A percentile compares a stretch with the other conserved stretches of the same genome.
These are phyloP conservation scores for Aureobasidium sp. DNA, from an alignment of 2,329 filamentous ascomycete genomes.

Conservation along the genomic window DNA sequence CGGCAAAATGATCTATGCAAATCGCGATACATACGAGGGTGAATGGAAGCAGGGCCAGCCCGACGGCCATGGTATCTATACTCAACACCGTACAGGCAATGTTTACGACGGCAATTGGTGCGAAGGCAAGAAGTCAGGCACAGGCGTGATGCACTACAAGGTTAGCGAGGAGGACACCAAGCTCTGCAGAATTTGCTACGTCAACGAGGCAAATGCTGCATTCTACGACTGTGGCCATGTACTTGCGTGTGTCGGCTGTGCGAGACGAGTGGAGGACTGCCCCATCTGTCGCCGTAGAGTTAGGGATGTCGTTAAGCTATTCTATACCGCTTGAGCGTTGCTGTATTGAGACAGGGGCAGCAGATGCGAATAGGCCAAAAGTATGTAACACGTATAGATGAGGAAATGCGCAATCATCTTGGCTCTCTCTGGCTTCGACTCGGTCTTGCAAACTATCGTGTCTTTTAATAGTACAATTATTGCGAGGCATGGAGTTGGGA, in stretches of 20 bases:
- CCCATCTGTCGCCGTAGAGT: slow-evolving; percentile 55
- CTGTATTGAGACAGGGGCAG: no score
- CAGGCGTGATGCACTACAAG: slow-evolving; percentile 56
- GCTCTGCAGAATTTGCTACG: slow-evolving; percentile 56
- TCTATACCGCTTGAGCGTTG: slow-evolving; percentile 20
- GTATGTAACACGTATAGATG: no score
- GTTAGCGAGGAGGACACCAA: slow-evolving; percentile 54
- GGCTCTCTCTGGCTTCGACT: no score
- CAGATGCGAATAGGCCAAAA: no score
- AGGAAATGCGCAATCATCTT: no score
- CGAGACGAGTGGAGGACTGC: slow-evolving; percentile 51
- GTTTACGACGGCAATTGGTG: slow-evolving; percentile 56
- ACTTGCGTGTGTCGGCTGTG: slow-evolving; percentile 53
- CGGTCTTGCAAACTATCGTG: no score
- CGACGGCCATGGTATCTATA: slow-evolving; percentile 51
- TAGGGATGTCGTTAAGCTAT: slow-evolving; percentile 52
- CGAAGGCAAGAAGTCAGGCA: slow-evolving; percentile 53
- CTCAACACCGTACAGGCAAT: slow-evolving; percentile 51
- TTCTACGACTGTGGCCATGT: slow-evolving; percentile 60
- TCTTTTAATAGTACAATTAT: no score
- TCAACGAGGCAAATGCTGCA: slow-evolving; percentile 51
- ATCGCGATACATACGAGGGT: slow-evolving; percentile 56
- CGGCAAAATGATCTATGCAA: slow-evolving; percentile 50
- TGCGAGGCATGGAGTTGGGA: no score
- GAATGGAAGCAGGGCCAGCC: slow-evolving; percentile 58